Evolutionary conservation across 2,329 filamentous ascomycete species (phyloP).

Genomic region (Pleurostoma richardsiae): DNA sequence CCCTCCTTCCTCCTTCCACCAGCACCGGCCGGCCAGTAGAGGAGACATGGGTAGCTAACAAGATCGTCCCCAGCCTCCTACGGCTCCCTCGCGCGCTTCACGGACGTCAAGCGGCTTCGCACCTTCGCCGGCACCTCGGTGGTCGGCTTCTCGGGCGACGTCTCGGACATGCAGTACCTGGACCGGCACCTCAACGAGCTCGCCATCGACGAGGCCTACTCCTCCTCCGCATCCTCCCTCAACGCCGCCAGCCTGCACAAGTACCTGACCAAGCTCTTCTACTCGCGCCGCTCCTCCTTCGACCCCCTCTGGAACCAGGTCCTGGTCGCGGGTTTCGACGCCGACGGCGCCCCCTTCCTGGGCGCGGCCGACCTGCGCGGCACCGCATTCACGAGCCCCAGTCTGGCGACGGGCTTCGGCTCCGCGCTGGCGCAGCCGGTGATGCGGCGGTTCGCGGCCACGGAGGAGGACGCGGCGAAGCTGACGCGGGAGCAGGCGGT

Average conservation of each 20-base stretch:
- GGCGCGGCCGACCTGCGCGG: constrained; percentile 88
- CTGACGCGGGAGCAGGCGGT: constrained; percentile 76
- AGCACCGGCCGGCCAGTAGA: neutral
- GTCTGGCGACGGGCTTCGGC: constrained; percentile 89
- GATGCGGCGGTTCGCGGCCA: constrained; percentile 75
- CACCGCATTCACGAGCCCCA: constrained; percentile 83
- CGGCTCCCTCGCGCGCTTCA: constrained; percentile 93
- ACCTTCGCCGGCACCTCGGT: constrained; percentile 79
- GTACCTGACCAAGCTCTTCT: constrained; percentile 93
- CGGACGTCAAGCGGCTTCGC: constrained; percentile 91
- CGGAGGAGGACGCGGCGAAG: constrained; percentile 70
- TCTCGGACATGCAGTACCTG: constrained; percentile 98
- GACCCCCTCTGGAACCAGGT: constrained; percentile 97
- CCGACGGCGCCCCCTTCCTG: constrained; percentile 76
- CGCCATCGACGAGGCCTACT: constrained; percentile 83
- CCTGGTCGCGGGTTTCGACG: constrained; percentile 84
- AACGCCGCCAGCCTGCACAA: constrained; percentile 94
- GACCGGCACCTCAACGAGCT: constrained; percentile 86
- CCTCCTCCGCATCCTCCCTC: constrained; percentile 48
- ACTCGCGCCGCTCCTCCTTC: constrained; percentile 90
- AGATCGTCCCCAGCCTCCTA: constrained; percentile 70
- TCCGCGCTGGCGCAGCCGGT: constrained; percentile 90
- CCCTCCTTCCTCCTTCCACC: constrained; percentile 1
- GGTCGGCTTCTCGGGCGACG: constrained; percentile 92
- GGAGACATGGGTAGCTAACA: constrained; percentile 4